Evolutionary conservation across 495 filamentous ascomycete species (phyloP), one percentile per base, ranked within the genome.

Genomic region (Symbiotaphrina buchneri): DNA sequence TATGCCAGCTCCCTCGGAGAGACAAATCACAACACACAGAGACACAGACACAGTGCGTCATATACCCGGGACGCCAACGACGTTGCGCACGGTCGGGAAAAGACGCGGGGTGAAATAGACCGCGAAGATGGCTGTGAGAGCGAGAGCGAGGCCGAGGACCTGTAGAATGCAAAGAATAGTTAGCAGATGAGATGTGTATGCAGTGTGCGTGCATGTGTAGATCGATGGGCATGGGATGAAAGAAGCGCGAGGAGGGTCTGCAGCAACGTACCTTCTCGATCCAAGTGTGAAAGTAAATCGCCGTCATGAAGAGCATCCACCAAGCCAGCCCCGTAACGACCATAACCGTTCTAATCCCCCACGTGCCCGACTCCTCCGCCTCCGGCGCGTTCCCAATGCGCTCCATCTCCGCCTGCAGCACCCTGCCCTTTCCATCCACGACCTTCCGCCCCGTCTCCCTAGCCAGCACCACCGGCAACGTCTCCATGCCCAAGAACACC

Each of bases 271-370:
- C 79, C 74, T 95, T 95, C 55, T 97, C 87, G 46, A 84, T 71
- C 87, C 85, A 94, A 3, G 87, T 94, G 48, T 97, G 87, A 36
- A 97, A 97, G 56, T 83, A 94, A 27, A 82, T 75, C 7, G 84
- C 81, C 25, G 87, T 97, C 87, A 97, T 97, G 29, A 94, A 58
- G 49, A 94, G 49, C 85, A 95, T 95, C 76, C 82, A 94, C 64
- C 67, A 72, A 36, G 68, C 73, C 44, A 93, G 40, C 4, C 52
- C 68, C 44, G 54, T 33, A 47, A 64, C 47, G 46, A 48, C 45
- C 41, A 72, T 44, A 39, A 68, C 46, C 26, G 43, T 63, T 45
- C 67, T 39, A 6, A 55, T 59, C 10, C 56, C 47, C 40, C 36
- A 40, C 37, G 17, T 49, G 47, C 16, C 37, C 33, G 10, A 21